phyloP scores from a whole-genome alignment of 2,329 filamentous ascomycete genomes.

The Remersonia thermophila region DNA sequence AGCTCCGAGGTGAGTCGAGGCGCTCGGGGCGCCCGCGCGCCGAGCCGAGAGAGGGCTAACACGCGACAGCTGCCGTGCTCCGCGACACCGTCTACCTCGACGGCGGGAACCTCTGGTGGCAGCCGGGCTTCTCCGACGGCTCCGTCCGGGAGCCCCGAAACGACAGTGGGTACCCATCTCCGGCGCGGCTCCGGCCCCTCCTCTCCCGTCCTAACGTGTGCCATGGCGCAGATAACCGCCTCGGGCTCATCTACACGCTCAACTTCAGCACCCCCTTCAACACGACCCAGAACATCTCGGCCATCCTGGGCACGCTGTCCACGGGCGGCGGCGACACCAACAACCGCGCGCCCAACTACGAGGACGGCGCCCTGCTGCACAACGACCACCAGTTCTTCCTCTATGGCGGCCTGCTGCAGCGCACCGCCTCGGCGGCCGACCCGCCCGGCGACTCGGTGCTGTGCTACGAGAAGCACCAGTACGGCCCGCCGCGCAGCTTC shows the following conservation, averaged over 20 bases:
- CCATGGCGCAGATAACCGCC: constrained; percentile 34
- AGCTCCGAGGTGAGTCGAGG: constrained; percentile 32
- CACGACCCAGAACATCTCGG: constrained; percentile 38
- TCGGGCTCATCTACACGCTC: constrained; percentile 42
- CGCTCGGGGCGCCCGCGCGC: background rate
- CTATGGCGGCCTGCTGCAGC: constrained; percentile 44
- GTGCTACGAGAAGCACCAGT: constrained; percentile 40
- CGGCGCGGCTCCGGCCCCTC: background rate
- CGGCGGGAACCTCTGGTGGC: constrained; percentile 46
- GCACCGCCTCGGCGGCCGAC: constrained; percentile 23
- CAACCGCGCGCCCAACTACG: constrained; percentile 42
- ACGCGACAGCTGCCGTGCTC: constrained; percentile 38
- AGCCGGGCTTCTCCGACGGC: constrained; percentile 35
- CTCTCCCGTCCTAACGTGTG: too few relatives aligned
- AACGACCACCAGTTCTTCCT: constrained; percentile 52
- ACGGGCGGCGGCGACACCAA: constrained; percentile 33
- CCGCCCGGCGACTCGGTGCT: constrained; percentile 34
- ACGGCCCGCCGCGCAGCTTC: constrained; percentile 31
- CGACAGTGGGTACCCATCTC: constrained; percentile 31
- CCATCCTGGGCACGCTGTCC: constrained; percentile 34
- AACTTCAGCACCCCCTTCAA: constrained; percentile 48
- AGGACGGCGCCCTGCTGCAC: constrained; percentile 51
- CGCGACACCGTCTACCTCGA: constrained; percentile 54
- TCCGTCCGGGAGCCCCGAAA: constrained; percentile 15
- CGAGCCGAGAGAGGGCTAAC: constrained; percentile 4